Percentiles rank a stretch among this genome's conserved stretches.
Evolutionary conservation across 192 early-diverging fungal genomes (phyloP).

Genomic region (Gamsiella multidivaricata): DNA sequence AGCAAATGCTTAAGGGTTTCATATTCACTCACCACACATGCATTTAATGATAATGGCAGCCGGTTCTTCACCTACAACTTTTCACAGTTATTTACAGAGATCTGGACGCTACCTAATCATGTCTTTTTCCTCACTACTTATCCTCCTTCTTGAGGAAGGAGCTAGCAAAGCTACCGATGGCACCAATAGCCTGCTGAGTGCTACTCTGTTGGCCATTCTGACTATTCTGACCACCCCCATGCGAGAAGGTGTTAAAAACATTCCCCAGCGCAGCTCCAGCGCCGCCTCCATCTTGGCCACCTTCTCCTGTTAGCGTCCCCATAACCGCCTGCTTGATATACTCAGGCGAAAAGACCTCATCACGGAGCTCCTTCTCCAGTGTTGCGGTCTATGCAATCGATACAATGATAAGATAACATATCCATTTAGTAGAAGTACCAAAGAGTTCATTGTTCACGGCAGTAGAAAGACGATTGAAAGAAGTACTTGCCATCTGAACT

Average conservation of each 20-base stretch:
- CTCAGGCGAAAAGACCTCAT: slow-evolving; percentile 43
- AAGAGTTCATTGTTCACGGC: not conserved
- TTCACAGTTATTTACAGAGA: no score
- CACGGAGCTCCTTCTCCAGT: slow-evolving; percentile 41
- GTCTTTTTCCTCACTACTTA: not conserved
- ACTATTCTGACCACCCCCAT: not conserved
- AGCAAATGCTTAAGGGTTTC: slow-evolving; percentile 1
- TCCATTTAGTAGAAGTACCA: no score
- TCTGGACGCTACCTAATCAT: no score
- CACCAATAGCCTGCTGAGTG: not conserved
- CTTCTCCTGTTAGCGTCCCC: slow-evolving; percentile 23
- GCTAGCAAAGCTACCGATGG: slow-evolving; percentile 20
- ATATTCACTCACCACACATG: no score
- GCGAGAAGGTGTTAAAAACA: slow-evolving; percentile 15
- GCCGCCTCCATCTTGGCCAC: slow-evolving; percentile 9
- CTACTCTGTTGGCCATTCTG: not conserved
- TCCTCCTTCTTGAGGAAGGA: slow-evolving; percentile 26
- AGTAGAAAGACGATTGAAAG: not conserved
- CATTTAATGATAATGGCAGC: no score
- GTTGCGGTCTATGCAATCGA: slow-evolving; percentile 3
- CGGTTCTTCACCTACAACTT: no score
- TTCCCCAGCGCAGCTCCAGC: slow-evolving; percentile 3
- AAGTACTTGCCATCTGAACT: slow-evolving; percentile 29
- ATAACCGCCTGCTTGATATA: slow-evolving; percentile 37
- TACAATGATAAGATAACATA: slow-evolving; percentile 4